A percentile compares a stretch with the other conserved stretches of the same genome.
Conservation (phyloP, 2,329 filamentous ascomycete species). For the Talaromyces verruculosus region DNA sequence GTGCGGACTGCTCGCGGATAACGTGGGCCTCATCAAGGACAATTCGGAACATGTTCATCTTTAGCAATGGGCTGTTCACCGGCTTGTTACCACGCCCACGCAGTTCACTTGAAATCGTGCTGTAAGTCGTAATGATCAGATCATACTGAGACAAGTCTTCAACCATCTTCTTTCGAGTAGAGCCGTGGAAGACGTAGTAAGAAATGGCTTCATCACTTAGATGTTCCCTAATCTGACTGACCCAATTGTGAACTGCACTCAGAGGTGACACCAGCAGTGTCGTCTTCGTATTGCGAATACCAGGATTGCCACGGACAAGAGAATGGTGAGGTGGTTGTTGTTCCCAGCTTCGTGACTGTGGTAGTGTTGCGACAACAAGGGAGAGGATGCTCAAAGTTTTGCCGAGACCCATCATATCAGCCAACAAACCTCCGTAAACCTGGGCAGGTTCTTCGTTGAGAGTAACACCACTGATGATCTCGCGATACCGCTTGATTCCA, state of each 20-base stretch:
- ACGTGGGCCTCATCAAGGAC: constrained; percentile 93
- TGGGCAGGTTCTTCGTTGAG: constrained; percentile 62
- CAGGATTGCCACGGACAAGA: constrained; percentile 33
- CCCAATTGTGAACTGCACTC: constrained; percentile 92
- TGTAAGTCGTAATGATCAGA: constrained; percentile 89
- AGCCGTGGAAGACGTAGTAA: constrained; percentile 84
- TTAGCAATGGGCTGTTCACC: constrained; percentile 63
- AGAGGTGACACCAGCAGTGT: constrained; percentile 87
- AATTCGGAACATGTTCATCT: constrained; percentile 88
- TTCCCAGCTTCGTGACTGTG: constrained; percentile 64
- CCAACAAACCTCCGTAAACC: constrained; percentile 70
- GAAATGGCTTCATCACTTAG: constrained; percentile 63
- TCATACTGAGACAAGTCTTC: constrained; percentile 71
- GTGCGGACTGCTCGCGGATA: constrained; percentile 80
- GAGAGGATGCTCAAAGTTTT: constrained; percentile 85
- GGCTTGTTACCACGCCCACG: constrained; percentile 63
- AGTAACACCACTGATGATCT: constrained; percentile 78
- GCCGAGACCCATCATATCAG: constrained; percentile 86
- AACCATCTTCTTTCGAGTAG: constrained; percentile 68
- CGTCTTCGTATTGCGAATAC: constrained; percentile 66
- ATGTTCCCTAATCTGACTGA: constrained; percentile 84
- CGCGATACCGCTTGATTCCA: constrained; percentile 67
- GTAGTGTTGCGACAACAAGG: constrained; percentile 66
- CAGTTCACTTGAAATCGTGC: constrained; percentile 79
- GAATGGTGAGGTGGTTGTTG: constrained; percentile 49